These are phyloP conservation scores for Citrus mangshanensis DNA, from an alignment of 345 rosid genomes.

Conservation along the genomic window DNA sequence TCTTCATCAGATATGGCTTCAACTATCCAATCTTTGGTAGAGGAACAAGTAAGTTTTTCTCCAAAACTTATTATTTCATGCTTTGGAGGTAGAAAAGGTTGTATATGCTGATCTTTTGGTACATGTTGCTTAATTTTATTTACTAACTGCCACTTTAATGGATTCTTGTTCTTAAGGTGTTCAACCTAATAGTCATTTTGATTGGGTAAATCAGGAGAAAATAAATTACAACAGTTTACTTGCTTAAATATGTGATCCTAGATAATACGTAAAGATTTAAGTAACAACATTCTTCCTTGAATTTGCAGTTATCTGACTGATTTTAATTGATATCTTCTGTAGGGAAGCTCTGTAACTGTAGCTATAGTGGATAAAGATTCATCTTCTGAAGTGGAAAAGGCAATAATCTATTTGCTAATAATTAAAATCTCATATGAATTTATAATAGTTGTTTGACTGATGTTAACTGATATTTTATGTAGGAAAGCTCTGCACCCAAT, in stretches of 20 bases:
- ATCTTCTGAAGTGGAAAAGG: conserved; percentile 27
- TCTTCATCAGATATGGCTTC: conserved; percentile 27
- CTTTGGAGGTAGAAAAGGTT: not conserved
- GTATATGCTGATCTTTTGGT: not conserved
- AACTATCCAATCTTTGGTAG: conserved; percentile 17
- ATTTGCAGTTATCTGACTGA: not conserved
- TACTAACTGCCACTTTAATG: not conserved
- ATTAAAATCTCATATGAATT: not conserved
- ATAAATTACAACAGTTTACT: not conserved
- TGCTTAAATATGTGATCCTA: not conserved
- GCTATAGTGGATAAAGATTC: not conserved
- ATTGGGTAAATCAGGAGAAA: not conserved
- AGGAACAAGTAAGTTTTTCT: conserved; percentile 35
- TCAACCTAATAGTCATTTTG: not conserved
- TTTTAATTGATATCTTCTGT: not conserved
- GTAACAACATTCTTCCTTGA: not conserved
- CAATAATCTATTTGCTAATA: not conserved
- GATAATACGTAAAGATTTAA: not conserved
- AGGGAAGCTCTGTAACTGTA: not conserved
- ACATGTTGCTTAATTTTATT: not conserved
- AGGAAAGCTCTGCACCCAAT: not conserved
- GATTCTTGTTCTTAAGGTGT: not conserved
- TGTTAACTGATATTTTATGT: not conserved
- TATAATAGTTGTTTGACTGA: not conserved
- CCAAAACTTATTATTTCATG: not conserved